Base-by-base conservation (phyloP, 176 grass and related monocot genomes). In the Tuctoria greenei region DNA sequence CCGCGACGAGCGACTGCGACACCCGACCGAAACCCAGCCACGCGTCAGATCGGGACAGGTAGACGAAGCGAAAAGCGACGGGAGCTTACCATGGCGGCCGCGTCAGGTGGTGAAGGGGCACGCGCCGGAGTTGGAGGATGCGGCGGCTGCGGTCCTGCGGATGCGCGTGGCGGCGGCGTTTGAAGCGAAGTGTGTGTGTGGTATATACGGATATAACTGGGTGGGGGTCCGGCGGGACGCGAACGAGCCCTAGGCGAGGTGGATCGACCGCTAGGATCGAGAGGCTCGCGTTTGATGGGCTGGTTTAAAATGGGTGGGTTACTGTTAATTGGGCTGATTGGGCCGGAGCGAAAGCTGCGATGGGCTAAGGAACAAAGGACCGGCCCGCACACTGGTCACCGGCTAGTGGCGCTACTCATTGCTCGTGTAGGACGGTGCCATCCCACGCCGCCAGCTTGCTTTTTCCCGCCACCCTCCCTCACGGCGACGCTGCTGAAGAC, bases 1-100 rank as follows among this genome's bases (percentile, higher is more conserved):
- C 80, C 27, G 90, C 87, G 40, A 97, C 83, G 67, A 93, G 67
- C 51, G 90, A 86, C 93, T 97, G 70, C 69, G 11, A 59, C n/a
- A n/a, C n/a, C n/a, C n/a, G n/a, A n/a, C n/a, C n/a, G n/a, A n/a
- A n/a, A n/a, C 15, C 14, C 31, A 3, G 17, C 21, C 20, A 6
- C 61, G 8, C 20, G 8, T 31, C 75, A 77, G 61, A 39, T 15
- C 7, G 10, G 40, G 27, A 3, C 44, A 5, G 28, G 5, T 20
- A 27, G 20, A 5, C 46, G 16, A 18, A 15, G n/a, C 4, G 5
- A 28, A 8, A 44, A 15, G 31, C 28, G 10, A 5, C 15, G 4
- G n/a, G 35, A 14, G 44, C 46, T 82, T 82, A 82, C 79, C 79
- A 82, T 82, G 79, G 59, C 25, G 60, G 36, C 58, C 26, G 36